Percentiles rank a stretch among this genome's conserved stretches.
Evolutionary conservation across 768 basidiomycete genomes (phyloP).

Genomic region (Tephrocybe sp.): DNA sequence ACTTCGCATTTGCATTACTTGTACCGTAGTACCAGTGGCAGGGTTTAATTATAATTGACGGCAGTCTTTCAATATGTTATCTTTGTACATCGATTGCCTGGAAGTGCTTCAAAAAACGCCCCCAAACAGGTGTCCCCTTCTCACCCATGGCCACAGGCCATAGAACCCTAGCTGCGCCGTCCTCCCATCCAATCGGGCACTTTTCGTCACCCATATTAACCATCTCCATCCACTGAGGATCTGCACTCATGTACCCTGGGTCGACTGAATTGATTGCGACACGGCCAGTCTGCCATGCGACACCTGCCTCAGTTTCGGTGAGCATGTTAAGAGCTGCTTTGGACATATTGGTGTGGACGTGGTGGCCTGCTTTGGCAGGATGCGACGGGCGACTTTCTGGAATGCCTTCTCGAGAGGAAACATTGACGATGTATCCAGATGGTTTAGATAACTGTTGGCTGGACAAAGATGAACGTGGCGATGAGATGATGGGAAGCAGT

Average conservation of each 20-base stretch:
- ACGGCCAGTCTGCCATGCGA: constrained; percentile 27
- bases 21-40: no score
- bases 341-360: constrained; percentile 39
- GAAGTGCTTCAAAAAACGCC: constrained; percentile 36
- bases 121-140: constrained; percentile 28
- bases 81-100: constrained; percentile 21
- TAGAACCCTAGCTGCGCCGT: constrained; percentile 32
- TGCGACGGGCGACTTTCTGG: constrained; percentile 25
- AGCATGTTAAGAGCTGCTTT: constrained; percentile 39
- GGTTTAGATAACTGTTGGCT: constrained; percentile 10
- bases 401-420: constrained; percentile 37
- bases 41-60: no score
- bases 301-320: constrained; percentile 32
- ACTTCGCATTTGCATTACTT: no score
- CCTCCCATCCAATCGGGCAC: constrained; percentile 34
- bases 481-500: constrained; percentile 28
- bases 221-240: constrained; percentile 30
- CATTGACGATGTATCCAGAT: constrained; percentile 30
- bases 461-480: not conserved
- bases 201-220: constrained; percentile 19
- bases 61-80: not conserved
- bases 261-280: constrained; percentile 35
- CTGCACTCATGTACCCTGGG: constrained; percentile 37
- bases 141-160: constrained; percentile 34
- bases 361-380: constrained; percentile 25